Evolutionary conservation across 805 yeast genomes (phyloP).

Genomic region (Priceomyces carsonii): DNA sequence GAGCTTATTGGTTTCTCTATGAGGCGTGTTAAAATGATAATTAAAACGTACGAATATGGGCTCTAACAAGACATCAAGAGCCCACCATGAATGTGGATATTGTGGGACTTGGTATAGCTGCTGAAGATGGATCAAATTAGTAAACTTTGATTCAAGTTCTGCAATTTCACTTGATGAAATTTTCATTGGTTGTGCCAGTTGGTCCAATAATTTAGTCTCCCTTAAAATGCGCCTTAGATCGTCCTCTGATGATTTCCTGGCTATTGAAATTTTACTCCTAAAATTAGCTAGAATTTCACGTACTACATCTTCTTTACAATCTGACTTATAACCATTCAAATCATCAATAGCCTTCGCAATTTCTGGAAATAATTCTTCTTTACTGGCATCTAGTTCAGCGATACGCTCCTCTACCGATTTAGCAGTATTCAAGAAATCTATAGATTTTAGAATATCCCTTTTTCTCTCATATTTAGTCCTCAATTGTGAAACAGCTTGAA

Average conservation of each 20-base stretch:
- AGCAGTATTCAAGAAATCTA: conserved; percentile 10
- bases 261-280: conserved; percentile 7
- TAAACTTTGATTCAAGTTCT: conserved; percentile 4
- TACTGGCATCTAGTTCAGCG: not conserved
- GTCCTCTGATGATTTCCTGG: conserved; percentile 9
- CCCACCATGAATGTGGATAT: conserved; percentile 49
- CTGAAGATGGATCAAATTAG: conserved; percentile 32
- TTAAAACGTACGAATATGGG: conserved; percentile 52
- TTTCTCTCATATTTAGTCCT: conserved; percentile 4
- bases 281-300: conserved; percentile 5
- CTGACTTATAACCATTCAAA: conserved; percentile 4
- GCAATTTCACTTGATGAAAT: conserved; percentile 4
- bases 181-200: not conserved
- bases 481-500: conserved; percentile 18
- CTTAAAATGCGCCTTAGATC: conserved; percentile 13
- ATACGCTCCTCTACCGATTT: conserved; percentile 4
- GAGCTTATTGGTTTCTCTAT: conserved; percentile 58
- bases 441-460: conserved; percentile 1
- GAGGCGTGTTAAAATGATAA: conserved; percentile 56
- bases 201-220: conserved; percentile 26
- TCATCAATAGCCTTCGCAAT: conserved; percentile 8
- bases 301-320: conserved; percentile 2
- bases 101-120: conserved; percentile 22
- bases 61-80: conserved; percentile 45
- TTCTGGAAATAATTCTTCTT: conserved; percentile 2